Percentiles rank a stretch among this genome's conserved stretches.
Evolutionary conservation across 2,329 filamentous ascomycete species (phyloP).

Genomic region (Pezicula carpinea): DNA sequence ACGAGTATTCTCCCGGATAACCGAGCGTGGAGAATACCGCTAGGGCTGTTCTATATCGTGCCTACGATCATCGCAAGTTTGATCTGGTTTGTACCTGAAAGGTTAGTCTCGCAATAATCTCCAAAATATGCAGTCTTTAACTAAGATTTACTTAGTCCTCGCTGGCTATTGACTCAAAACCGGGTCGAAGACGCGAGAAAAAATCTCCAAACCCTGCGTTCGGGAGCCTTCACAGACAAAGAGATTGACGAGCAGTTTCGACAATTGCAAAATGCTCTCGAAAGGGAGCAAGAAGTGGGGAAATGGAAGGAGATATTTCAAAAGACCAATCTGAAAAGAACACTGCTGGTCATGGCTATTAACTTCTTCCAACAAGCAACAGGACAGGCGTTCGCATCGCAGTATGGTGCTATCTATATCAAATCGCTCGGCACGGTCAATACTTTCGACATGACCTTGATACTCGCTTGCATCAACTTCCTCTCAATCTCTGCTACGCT

Average conservation of each 20-base stretch:
- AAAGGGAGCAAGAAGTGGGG: conserved; percentile 15
- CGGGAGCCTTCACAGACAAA: conserved; percentile 19
- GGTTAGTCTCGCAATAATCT: background rate
- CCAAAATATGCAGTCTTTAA: background rate
- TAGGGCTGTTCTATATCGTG: conserved; percentile 31
- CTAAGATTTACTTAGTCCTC: conserved; percentile 15
- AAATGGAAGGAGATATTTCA: conserved; percentile 17
- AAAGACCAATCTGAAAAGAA: conserved; percentile 19
- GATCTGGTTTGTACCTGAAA: conserved; percentile 27
- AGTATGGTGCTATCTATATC: conserved; percentile 22
- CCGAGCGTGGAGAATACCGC: conserved; percentile 30
- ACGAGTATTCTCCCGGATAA: conserved; percentile 26
- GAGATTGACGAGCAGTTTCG: conserved; percentile 16
- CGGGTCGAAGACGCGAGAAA: conserved; percentile 26
- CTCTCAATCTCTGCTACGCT: background rate
- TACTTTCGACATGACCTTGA: conserved; percentile 15
- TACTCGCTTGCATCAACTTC: conserved; percentile 4
- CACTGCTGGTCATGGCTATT: conserved; percentile 15
- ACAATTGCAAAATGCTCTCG: background rate
- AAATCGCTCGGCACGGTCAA: conserved; percentile 19
- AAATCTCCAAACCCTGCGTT: conserved; percentile 21
- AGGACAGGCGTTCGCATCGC: conserved; percentile 15
- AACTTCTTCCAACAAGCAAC: conserved; percentile 24
- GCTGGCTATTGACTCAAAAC: conserved; percentile 27
- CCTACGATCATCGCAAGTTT: conserved; percentile 23